Evolutionary conservation across 2,329 filamentous ascomycete species (phyloP).

Genomic region (Colletotrichum costaricense): DNA sequence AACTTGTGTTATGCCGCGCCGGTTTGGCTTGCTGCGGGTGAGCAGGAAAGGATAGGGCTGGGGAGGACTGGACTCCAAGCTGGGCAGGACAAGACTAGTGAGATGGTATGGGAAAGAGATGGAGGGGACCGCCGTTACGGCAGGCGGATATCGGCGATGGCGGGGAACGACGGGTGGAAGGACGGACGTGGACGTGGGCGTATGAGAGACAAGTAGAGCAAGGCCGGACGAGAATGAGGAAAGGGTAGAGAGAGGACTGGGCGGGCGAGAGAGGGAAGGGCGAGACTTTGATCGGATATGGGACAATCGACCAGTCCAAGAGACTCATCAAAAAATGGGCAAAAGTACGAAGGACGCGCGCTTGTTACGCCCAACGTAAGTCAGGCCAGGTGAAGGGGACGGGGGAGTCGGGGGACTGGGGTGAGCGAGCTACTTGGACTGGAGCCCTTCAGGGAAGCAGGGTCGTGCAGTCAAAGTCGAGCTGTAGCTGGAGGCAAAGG

Average conservation of each 20-base stretch:
- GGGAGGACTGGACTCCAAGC: too few relatives aligned
- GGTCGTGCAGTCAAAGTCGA: constrained; percentile 7
- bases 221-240: constrained; percentile 19
- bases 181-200: constrained; percentile 6
- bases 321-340: constrained; percentile 20
- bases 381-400: constrained; percentile 16
- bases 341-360: not conserved
- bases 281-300: constrained; percentile 35
- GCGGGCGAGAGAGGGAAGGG: constrained; percentile 29
- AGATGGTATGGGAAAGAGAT: not conserved
- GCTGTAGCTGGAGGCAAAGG: not conserved
- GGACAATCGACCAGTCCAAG: constrained; percentile 25
- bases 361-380: constrained; percentile 13
- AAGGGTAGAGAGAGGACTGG: constrained; percentile 29
- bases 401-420: constrained; percentile 7
- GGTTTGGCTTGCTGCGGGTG: constrained; percentile 3
- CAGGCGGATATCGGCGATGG: constrained; percentile 28
- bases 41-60: constrained; percentile 5
- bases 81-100: not conserved
- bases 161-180: constrained; percentile 3
- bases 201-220: constrained; percentile 24
- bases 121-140: constrained; percentile 22
- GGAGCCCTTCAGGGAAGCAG: constrained; percentile 11
- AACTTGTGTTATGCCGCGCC: constrained; percentile 12
- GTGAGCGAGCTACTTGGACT: not conserved